These are phyloP conservation scores for Chaetomium cochliodes DNA, from an alignment of 495 filamentous ascomycete genomes.

Conservation along the genomic window DNA sequence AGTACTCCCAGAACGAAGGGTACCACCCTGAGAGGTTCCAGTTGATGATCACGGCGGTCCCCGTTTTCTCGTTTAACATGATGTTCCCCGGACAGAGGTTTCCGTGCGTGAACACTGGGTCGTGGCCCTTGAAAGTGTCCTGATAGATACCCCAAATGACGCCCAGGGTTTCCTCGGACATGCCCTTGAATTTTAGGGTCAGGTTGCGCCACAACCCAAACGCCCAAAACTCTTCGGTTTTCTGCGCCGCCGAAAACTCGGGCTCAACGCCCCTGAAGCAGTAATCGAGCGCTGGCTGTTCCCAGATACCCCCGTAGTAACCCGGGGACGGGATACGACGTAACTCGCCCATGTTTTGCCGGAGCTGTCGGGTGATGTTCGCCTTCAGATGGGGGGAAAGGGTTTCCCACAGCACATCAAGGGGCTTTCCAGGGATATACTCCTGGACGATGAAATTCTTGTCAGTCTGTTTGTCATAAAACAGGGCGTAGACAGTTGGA, in stretches of 20 bases:
- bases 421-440: neutral
- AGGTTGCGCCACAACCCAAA: too few relatives aligned
- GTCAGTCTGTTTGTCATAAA: neutral
- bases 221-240: too few relatives aligned
- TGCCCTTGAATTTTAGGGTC: too few relatives aligned
- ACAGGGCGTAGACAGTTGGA: neutral
- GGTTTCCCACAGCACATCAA: neutral
- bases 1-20: neutral
- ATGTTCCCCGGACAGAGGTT: neutral
- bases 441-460: neutral
- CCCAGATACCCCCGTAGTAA: neutral
- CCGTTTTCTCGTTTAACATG: neutral
- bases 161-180: too few relatives aligned
- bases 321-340: neutral
- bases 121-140: neutral
- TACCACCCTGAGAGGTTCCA: neutral
- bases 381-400: neutral
- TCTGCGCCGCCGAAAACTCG: too few relatives aligned
- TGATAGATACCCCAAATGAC: too few relatives aligned
- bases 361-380: neutral
- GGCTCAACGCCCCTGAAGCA: too few relatives aligned
- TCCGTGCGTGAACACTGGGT: neutral
- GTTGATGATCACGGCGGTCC: conserved; percentile 31
- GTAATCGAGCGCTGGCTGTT: too few relatives aligned
- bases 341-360: neutral